Base-by-base conservation (phyloP, 164 flowering plant genomes). In the Taxillus chinensis region DNA sequence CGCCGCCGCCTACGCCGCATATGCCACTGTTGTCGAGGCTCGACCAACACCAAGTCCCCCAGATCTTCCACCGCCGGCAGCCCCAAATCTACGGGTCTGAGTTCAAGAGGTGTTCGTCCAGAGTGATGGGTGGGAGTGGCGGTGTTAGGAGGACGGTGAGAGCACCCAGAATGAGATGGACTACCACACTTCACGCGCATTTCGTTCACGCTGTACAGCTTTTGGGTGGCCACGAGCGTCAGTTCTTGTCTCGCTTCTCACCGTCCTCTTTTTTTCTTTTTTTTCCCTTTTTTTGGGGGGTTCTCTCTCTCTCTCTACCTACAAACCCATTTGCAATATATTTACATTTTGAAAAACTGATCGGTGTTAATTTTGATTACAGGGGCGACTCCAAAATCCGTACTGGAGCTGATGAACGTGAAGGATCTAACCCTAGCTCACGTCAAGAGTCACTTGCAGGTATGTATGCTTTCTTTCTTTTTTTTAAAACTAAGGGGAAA, bases 101-200 rank as follows among this genome's bases (percentile, higher is more conserved):
- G 8, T 3, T 81, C 39, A 84, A 85, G 74, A 86, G 85, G 80
- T 75, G 88, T 58, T 82, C 55, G 48, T 75, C 82, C 8, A 79
- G 81, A 68, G 48, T 64, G 66, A 50, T 75, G 39, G 69, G 39
- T 59, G 14, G 17, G 5, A 53, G 56, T 14, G 15, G 1, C 1
- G 80, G 79, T 5, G 74, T 71, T 16, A 88, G 75, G 67, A 83
- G 95, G 75, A 84, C 83, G 71, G 72, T 79, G 15, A 77, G 96
- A 74, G 96, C 95, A 62, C 98, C 98, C 0, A 82, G 98, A 65
- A 93, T 93, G 98, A 81, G 98, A 75, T 93, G 98, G 98, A 90
- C 98, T 62, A 70, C 96, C 1, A 93, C 96, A 37, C 89, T 92
- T 14, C 98, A 89, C 62, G 89, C 98, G 49, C 96, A 88, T 72